phyloP scores from a whole-genome alignment of 164 flowering plant genomes.

The Magnolia sinica region DNA sequence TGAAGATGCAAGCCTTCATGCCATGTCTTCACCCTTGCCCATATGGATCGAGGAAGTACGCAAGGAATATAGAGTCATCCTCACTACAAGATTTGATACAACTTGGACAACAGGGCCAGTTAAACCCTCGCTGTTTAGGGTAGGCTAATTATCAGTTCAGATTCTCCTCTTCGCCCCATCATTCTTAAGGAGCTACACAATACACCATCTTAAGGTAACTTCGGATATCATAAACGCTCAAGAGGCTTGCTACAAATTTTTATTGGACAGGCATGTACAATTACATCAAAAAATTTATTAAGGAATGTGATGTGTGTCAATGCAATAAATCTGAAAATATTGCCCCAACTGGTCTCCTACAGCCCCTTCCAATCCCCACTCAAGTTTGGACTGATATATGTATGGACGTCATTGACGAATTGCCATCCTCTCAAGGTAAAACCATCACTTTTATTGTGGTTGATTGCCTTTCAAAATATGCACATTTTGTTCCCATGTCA shows the following conservation, averaged over 20 bases:
- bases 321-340: neutral
- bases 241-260: neutral
- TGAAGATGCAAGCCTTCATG: no score
- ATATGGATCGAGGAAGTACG: no score
- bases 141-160: no score
- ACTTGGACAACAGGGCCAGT: no score
- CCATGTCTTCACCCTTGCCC: no score
- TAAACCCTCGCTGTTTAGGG: no score
- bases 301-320: conserved; percentile 7
- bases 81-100: no score
- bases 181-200: no score
- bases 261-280: neutral
- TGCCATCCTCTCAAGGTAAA: neutral
- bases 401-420: conserved; percentile 13
- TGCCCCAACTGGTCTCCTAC: neutral
- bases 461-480: neutral
- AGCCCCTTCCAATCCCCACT: conserved; percentile 16
- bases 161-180: no score
- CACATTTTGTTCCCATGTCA: conserved; percentile 5
- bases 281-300: neutral
- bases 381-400: neutral
- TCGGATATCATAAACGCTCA: neutral
- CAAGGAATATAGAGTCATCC: no score
- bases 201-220: neutral
- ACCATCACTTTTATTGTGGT: neutral